Evolutionary conservation across 805 yeast species (phyloP), one percentile per base, ranked within the genome.

Genomic region (Ogataea naganishii): DNA sequence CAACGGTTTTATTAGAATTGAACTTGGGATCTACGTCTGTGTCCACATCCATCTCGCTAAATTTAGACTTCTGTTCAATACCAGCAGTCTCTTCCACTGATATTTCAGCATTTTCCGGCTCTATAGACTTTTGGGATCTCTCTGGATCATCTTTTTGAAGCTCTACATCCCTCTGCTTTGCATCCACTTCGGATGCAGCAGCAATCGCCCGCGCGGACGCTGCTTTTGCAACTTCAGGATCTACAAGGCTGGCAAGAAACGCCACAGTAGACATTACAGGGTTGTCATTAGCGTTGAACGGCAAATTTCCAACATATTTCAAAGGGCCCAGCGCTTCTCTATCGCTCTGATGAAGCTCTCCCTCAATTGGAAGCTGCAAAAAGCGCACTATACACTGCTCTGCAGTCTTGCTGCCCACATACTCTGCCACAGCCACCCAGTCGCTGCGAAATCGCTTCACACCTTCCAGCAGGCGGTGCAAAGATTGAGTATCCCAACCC

Each of bases 241-340:
- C 96, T 12, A 86, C 94, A 29, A 88, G 58, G 22, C 84, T 77
- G 0, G 88, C 76, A 56, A 92, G 62, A 54, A 88, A 92, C 10
- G 95, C 79, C 38, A 92, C 69, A n/a, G 94, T 89, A 21, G 94
- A 80, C 61, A 92, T 68, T 4, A 92, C 86, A 3, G 99, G 98
- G 53, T 92, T 92, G 43, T 92, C 97, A 18, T 79, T 73, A 25
- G 84, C 72, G 21, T 84, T 73, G 29, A 83, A 79, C 10, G 97
- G 95, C 29, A 89, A 66, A 51, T 84, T 80, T 3, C 94, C 80
- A 4, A 89, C 78, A 52, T 71, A 85, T 48, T 78, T 81, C 39
- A 88, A 65, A 10, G 94, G 82, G 1, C 92, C 88, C 13, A 80
- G 51, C 20, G 69, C 64, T 8, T 62, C 60, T 23, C 41, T 54